These are phyloP conservation scores for Arachis hypogaea DNA, from an alignment of 306 rosid species.

Conservation along the genomic window DNA sequence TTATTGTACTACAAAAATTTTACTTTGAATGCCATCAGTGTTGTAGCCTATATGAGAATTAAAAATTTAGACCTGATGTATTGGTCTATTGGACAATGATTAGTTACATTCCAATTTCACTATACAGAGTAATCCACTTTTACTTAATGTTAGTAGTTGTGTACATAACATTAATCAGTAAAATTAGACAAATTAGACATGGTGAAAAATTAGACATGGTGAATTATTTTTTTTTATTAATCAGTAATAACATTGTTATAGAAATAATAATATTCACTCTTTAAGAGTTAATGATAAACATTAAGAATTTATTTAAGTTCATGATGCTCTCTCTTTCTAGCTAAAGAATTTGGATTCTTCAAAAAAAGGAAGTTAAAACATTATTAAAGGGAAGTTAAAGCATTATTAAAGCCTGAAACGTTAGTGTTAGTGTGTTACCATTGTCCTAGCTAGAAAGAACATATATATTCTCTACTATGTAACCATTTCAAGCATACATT, in stretches of 20 bases:
- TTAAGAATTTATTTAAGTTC: no score
- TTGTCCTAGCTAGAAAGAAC: neutral
- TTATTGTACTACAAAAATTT: neutral
- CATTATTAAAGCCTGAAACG: neutral
- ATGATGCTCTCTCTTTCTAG: neutral
- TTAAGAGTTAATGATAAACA: no score
- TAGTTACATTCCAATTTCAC: constrained; percentile 12
- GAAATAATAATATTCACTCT: no score
- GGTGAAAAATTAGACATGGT: no score
- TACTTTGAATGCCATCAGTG: neutral
- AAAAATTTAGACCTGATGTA: neutral
- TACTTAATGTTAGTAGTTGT: neutral
- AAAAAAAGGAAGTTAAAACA: no score
- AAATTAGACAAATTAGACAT: no score
- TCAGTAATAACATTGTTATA: no score
- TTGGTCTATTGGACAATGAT: neutral
- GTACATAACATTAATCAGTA: neutral
- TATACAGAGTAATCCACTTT: neutral
- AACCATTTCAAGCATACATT: no score
- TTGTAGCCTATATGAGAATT: no score
- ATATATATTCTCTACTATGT: neutral
- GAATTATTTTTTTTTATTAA: no score
- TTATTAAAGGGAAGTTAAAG: neutral
- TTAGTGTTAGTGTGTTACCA: neutral
- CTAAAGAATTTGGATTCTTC: neutral